Base-by-base conservation (phyloP, 768 basidiomycete genomes). In the Trametes punicea region DNA sequence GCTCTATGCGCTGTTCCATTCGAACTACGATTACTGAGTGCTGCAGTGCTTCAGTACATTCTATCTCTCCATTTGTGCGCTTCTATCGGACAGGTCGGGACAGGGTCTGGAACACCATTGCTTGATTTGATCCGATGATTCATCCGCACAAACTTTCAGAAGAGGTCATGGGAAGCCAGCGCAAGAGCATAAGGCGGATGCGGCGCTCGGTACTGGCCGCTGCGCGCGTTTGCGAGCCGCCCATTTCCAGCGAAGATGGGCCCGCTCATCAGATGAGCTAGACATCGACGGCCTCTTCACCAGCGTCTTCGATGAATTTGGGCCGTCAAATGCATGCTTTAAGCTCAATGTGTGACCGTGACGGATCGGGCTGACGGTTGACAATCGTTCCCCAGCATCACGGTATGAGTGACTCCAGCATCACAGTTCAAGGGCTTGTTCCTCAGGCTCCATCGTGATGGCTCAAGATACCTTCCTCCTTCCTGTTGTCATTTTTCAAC, bases 281-380 rank as follows among this genome's bases (percentile, higher is more conserved):
- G 52, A 23, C 57, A 13, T 27, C 34, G 41, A 20, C 36, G 30
- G 33, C 48, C 45, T 20, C 36, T 55, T 34, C 53, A 10, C 36
- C 52, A 53, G 58, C n/a, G n/a, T n/a, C n/a, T n/a, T n/a, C n/a
- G n/a, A 27, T 34, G 48, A 51, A 55, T 42, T 18, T 60, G 53
- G 58, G n/a, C 54, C 8, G 42, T 26, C 27, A 38, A 36, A 27
- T 53, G 38, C 53, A 46, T 60, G 58, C n/a, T 16, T 27, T 20
- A 18, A 15, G 45, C 52, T 46, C 52, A n/a, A 6, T 53, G 30
- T 46, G 27, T 39, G 40, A 45, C 21, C 23, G 6, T 11, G n/a
- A 26, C 55, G 55, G 55, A 23, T 34, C 8, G 21, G 8, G 36
- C 6, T n/a, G 13, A n/a, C 39, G 6, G 23, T 8, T 27, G 4